Evolutionary conservation across 306 rosid species (phyloP).

Genomic region (Cucurbita argyrosperma): DNA sequence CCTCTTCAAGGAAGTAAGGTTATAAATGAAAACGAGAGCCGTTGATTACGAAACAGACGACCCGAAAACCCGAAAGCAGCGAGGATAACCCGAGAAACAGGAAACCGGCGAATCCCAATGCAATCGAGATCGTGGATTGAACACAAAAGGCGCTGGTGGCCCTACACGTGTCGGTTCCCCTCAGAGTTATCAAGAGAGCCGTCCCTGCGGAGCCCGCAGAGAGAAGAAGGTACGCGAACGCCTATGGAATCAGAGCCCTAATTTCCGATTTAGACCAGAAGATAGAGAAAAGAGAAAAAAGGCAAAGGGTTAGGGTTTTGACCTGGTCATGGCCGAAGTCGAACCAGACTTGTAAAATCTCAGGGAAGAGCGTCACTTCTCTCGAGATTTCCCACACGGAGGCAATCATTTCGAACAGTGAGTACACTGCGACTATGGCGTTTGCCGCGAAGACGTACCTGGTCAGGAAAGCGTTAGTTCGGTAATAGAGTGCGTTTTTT

Average conservation of each 20-base stretch:
- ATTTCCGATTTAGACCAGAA: neutral
- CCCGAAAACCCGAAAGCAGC: conserved; percentile 72
- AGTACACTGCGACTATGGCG: conserved; percentile 70
- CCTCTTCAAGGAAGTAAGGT: neutral
- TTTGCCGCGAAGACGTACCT: conserved; percentile 84
- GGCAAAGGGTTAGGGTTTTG: neutral
- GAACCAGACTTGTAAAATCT: conserved; percentile 84
- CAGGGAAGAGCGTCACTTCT: conserved; percentile 70
- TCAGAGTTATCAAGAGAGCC: conserved; percentile 41
- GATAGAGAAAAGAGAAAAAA: neutral
- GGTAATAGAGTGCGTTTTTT: no score
- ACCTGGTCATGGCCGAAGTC: conserved; percentile 99
- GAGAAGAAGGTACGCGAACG: conserved; percentile 68
- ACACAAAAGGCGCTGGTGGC: conserved; percentile 52
- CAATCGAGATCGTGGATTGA: conserved; percentile 55
- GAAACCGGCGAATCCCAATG: conserved; percentile 66
- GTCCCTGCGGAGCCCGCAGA: conserved; percentile 94
- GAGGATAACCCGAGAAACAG: conserved; percentile 77
- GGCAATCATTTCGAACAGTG: conserved; percentile 68
- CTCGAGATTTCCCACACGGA: conserved; percentile 92
- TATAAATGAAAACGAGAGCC: conserved; percentile 83
- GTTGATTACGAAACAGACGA: conserved; percentile 65
- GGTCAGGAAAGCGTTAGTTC: no score
- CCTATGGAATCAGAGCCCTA: conserved; percentile 31
- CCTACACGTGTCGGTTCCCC: conserved; percentile 49